These are phyloP conservation scores for Diutina mesorugosa DNA, from an alignment of 1,139 yeast species.

Conservation along the genomic window DNA sequence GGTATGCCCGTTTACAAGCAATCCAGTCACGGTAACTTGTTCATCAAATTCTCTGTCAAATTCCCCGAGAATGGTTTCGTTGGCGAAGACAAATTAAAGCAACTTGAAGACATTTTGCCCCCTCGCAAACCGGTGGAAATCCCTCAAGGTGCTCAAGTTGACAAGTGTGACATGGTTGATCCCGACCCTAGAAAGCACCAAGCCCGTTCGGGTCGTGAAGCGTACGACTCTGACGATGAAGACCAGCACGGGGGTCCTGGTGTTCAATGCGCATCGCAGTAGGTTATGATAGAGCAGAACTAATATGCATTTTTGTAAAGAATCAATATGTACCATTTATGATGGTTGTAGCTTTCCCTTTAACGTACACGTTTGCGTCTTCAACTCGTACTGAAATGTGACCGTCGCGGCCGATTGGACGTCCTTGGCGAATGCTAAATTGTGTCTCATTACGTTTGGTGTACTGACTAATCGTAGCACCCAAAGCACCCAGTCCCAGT, in stretches of 20 bases:
- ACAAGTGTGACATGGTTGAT: constrained; percentile 68
- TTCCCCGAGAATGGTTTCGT: constrained; percentile 61
- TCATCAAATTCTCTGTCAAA: constrained; percentile 56
- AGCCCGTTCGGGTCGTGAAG: constrained; percentile 31
- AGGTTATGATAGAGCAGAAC: constrained; percentile 6
- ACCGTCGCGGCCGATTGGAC: neutral
- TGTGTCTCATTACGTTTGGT: neutral
- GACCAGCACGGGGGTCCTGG: constrained; percentile 56
- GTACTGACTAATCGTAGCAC: neutral
- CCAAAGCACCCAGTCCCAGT: constrained; percentile 29
- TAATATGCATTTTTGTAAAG: neutral
- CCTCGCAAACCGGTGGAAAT: constrained; percentile 40
- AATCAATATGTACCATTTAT: neutral
- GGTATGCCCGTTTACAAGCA: constrained; percentile 89
- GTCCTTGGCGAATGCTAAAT: neutral
- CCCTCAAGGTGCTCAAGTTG: constrained; percentile 59
- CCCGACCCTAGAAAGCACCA: constrained; percentile 52
- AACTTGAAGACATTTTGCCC: constrained; percentile 55
- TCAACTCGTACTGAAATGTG: neutral
- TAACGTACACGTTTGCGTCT: neutral
- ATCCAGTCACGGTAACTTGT: constrained; percentile 65
- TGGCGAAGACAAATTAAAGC: constrained; percentile 50
- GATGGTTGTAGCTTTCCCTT: neutral
- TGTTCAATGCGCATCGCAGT: constrained; percentile 84
- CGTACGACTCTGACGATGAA: constrained; percentile 56